These are phyloP conservation scores for Panaeolus papilionaceus DNA, from an alignment of 768 basidiomycete species.

Conservation along the genomic window DNA sequence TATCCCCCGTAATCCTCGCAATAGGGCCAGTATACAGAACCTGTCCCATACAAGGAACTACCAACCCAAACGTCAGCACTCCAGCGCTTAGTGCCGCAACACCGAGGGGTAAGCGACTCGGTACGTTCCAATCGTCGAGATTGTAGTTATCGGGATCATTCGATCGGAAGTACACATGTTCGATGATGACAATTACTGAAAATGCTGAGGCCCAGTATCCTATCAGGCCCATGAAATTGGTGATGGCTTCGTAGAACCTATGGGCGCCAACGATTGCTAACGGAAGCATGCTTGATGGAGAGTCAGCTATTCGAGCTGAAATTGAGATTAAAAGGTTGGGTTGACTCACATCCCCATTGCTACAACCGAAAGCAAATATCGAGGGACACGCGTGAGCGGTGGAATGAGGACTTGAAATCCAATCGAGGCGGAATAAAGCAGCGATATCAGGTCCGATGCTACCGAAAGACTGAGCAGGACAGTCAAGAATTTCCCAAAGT, in stretches of 20 bases:
- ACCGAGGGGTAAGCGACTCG: conserved; percentile 66
- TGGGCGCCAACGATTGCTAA: conserved; percentile 78
- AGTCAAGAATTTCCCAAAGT: conserved; percentile 81
- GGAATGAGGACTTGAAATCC: conserved; percentile 76
- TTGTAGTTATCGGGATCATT: conserved; percentile 61
- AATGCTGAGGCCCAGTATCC: conserved; percentile 73
- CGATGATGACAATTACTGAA: conserved; percentile 64
- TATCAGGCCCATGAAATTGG: conserved; percentile 77
- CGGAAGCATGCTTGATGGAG: conserved; percentile 34
- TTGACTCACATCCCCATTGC: conserved; percentile 69
- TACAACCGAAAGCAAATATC: conserved; percentile 79
- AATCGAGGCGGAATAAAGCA: conserved; percentile 81
- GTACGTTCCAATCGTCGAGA: conserved; percentile 60
- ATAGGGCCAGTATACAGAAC: conserved; percentile 83
- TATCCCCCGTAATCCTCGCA: conserved; percentile 71
- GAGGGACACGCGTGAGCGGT: conserved; percentile 60
- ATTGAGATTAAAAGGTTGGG: not conserved
- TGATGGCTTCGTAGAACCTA: conserved; percentile 71
- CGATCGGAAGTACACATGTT: conserved; percentile 72
- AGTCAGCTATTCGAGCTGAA: not conserved
- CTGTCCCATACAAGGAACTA: conserved; percentile 70
- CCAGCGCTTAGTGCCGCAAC: conserved; percentile 65
- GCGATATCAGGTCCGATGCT: conserved; percentile 80
- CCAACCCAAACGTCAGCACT: conserved; percentile 57
- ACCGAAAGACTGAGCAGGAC: conserved; percentile 85